These are phyloP conservation scores for Tanozyma kutaoensis DNA, from an alignment of 805 yeast genomes.

Conservation along the genomic window DNA sequence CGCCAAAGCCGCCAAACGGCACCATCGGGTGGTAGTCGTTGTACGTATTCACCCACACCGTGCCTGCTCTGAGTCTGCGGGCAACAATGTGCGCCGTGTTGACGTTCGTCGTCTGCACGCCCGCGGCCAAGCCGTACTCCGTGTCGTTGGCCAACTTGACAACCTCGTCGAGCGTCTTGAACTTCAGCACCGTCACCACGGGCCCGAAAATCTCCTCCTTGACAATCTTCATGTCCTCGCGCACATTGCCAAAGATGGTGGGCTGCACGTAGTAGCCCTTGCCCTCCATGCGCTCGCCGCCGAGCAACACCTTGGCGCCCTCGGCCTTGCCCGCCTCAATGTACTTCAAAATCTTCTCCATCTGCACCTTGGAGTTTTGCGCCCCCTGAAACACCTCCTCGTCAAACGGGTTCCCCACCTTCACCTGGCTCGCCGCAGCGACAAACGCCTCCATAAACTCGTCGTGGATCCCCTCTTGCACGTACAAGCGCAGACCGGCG, in stretches of 20 bases:
- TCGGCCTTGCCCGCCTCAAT: conserved; percentile 51
- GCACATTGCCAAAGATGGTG: conserved; percentile 76
- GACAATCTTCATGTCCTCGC: conserved; percentile 60
- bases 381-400: conserved; percentile 80
- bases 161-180: conserved; percentile 73
- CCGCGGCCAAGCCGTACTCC: conserved; percentile 82
- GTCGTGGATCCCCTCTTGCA: conserved; percentile 78
- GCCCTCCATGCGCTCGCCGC: conserved; percentile 35
- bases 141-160: conserved; percentile 68
- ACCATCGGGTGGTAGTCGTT: conserved; percentile 79
- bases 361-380: conserved; percentile 73
- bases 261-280: conserved; percentile 69
- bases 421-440: conserved; percentile 34
- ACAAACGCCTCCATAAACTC: conserved; percentile 44
- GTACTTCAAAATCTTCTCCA: conserved; percentile 63
- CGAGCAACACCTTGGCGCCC: conserved; percentile 8
- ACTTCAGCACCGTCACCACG: conserved; percentile 73
- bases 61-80: conserved; percentile 69
- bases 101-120: conserved; percentile 69
- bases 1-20: conserved; percentile 89
- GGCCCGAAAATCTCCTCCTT: conserved; percentile 94
- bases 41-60: conserved; percentile 84
- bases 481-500: conserved; percentile 86
- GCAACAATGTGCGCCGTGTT: conserved; percentile 68
- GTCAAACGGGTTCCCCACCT: conserved; percentile 78